phyloP scores from a whole-genome alignment of 2,329 filamentous ascomycete species.

The Paraconiothyrium brasiliense region DNA sequence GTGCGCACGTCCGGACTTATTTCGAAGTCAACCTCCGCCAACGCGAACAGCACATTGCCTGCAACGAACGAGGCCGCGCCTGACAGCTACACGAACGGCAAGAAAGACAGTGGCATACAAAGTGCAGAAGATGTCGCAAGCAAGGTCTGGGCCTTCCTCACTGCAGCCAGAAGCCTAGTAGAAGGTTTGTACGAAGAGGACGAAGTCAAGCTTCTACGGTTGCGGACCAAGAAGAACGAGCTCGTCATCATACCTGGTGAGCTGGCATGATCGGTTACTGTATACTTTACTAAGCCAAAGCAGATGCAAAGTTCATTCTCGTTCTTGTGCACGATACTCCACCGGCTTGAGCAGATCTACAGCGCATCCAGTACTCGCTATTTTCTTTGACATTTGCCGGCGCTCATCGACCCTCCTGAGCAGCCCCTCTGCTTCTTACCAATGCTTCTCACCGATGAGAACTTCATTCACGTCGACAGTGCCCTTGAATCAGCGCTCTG shows the following conservation, averaged over 20 bases:
- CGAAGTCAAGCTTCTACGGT: slow-evolving; percentile 76
- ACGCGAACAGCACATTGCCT: slow-evolving; percentile 51
- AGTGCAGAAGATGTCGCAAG: slow-evolving; percentile 77
- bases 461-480: slow-evolving; percentile 75
- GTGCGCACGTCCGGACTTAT: slow-evolving; percentile 78
- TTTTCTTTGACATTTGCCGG: slow-evolving; percentile 25
- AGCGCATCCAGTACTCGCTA: background rate
- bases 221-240: slow-evolving; percentile 87
- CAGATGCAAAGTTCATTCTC: slow-evolving; percentile 78
- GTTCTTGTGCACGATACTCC: slow-evolving; percentile 86
- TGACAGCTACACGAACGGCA: slow-evolving; percentile 44
- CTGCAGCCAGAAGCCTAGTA: slow-evolving; percentile 73
- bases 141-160: slow-evolving; percentile 80
- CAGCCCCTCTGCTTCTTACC: slow-evolving; percentile 51
- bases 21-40: slow-evolving; percentile 64
- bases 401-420: slow-evolving; percentile 25
- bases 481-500: slow-evolving; percentile 74
- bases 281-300: slow-evolving; percentile 24
- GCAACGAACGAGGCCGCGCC: slow-evolving; percentile 41
- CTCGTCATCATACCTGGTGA: slow-evolving; percentile 78
- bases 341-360: slow-evolving; percentile 60
- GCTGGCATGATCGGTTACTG: slow-evolving; percentile 15
- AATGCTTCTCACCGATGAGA: slow-evolving; percentile 72
- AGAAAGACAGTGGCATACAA: slow-evolving; percentile 59
- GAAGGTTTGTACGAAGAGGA: slow-evolving; percentile 79